These are phyloP conservation scores for Chamaecyparis obtusa DNA, from an alignment of 75 land plant species.

Conservation along the genomic window DNA sequence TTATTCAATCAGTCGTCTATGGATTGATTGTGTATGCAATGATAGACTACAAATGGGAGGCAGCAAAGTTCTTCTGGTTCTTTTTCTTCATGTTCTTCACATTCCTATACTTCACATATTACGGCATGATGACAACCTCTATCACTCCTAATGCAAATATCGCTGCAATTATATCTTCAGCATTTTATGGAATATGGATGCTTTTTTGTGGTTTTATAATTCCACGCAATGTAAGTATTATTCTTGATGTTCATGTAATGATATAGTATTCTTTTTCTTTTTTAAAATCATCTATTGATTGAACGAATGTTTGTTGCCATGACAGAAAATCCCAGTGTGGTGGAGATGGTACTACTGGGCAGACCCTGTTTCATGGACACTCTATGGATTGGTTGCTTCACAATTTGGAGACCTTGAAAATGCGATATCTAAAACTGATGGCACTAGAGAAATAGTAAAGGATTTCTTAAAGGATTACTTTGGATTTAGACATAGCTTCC, in stretches of 20 bases:
- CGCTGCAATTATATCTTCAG: conserved; percentile 36
- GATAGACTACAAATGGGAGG: conserved; percentile 38
- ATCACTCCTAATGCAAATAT: conserved; percentile 37
- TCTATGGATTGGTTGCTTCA: conserved; percentile 65
- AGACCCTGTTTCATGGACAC: conserved; percentile 66
- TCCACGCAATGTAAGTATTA: conserved; percentile 29
- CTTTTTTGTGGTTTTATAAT: conserved; percentile 45
- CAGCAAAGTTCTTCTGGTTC: conserved; percentile 39
- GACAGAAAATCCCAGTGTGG: conserved; percentile 74
- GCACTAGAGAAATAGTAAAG: conserved; percentile 18
- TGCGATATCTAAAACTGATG: conserved; percentile 12
- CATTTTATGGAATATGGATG: conserved; percentile 34
- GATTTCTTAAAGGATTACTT: conserved; percentile 39
- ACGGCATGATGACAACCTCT: conserved; percentile 41
- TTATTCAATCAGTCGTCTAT: conserved; percentile 28
- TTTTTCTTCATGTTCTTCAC: conserved; percentile 39
- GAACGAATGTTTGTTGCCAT: not conserved
- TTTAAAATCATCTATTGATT: no score
- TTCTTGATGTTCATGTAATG: not conserved
- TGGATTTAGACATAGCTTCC: conserved; percentile 60
- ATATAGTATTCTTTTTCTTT: not conserved
- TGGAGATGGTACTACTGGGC: conserved; percentile 90
- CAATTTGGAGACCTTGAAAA: conserved; percentile 52
- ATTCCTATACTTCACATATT: conserved; percentile 46
- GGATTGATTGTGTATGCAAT: conserved; percentile 30